Base-by-base conservation (phyloP, 495 filamentous ascomycete genomes). In the Hyphodiscus hymeniophilus region DNA sequence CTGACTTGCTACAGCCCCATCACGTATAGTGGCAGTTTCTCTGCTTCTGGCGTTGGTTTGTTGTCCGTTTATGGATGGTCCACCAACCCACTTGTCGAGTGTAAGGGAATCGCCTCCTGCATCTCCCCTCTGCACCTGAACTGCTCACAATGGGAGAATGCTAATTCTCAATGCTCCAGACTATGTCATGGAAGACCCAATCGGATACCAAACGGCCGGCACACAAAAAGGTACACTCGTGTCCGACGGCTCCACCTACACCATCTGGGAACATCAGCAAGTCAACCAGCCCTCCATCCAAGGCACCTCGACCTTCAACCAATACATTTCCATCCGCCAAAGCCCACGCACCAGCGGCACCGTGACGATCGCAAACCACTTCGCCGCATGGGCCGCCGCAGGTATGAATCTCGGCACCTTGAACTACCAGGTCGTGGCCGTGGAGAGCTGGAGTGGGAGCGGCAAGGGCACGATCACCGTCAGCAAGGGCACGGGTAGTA, bases 201-300 rank as follows among this genome's bases (percentile, higher is more conserved):
- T 34, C 16, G 31, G 36, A 11, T 40, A 40, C 36, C 36, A 13
- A 7, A 65, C 56, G 26, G 71, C 65, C 26, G 66, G 66, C 18
- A 61, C 58, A 1, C 65, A 70, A 59, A 72, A 73, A 55, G 82
- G 81, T 38, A 73, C 68, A 15, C 63, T 84, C 35, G 60, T 58
- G 28, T 69, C 60, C 33, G 83, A 85, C 62, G 82, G 81, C 42
- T 61, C 64, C 34, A 76, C 66, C 13, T 87, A 87, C 67, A 68
- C 77, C 45, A 76, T 86, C 63, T 81, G 77, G 67, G 66, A 72
- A 56, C 66, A 70, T 38, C 63, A 68, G 38, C 78, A 75, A 34
- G 63, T 65, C 57, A 77, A 86, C 64, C 69, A 40, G 16, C 48
- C 48, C 10, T 51, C 48, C 21, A 51, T 51, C 30, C 12, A 26